Base-by-base conservation (phyloP, 2,329 filamentous ascomycete genomes). In the Chaetomiaceae sp. region DNA sequence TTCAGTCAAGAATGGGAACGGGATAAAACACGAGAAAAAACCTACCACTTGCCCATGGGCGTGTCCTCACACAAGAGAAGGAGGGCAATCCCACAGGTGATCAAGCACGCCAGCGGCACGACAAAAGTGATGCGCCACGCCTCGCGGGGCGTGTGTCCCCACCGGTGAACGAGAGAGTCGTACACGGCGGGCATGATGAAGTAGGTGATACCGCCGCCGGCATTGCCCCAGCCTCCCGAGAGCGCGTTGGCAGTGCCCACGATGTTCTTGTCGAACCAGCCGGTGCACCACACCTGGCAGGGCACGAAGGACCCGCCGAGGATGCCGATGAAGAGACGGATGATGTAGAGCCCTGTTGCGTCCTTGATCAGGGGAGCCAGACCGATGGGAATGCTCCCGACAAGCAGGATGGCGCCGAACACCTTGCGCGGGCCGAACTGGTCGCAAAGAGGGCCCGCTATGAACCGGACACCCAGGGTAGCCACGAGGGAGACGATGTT, bases 101-200 rank as follows among this genome's bases (percentile, higher is more conserved):
- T 74, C 64, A 92, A 84, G 56, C 91, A 78, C 57, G 91, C 78
- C 55, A 93, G 86, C 0, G 90, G 90, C 6, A 95, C 86, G 53
- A 95, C 73, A 65, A 95, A 96, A 3, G 88, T 79, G 1, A 95
- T 81, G 19, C 89, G 79, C 90, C 90, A 96, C 2, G 90, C 87
- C 38, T 82, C 76, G 58, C 86, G 82, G 2, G 81, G 70, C 1
- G 74, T 71, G 46, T 92, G 73, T 3, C 82, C 80, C 44, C 42
- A 54, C 10, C 42, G 34, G 27, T 55, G 52, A 3, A 55, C 50
- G 4, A 58, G 30, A 23, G 55, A 57, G 27, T 95, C 85, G 68
- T 85, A 93, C 53, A 96, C 84, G 5, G 88, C 88, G 2, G 90
- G 90, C 89, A 96, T 95, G 61, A 92, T 80, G 67, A 95, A 95